Conservation (phyloP, 108 stramenopile species). For the Cyclostephanos tholiformis region DNA sequence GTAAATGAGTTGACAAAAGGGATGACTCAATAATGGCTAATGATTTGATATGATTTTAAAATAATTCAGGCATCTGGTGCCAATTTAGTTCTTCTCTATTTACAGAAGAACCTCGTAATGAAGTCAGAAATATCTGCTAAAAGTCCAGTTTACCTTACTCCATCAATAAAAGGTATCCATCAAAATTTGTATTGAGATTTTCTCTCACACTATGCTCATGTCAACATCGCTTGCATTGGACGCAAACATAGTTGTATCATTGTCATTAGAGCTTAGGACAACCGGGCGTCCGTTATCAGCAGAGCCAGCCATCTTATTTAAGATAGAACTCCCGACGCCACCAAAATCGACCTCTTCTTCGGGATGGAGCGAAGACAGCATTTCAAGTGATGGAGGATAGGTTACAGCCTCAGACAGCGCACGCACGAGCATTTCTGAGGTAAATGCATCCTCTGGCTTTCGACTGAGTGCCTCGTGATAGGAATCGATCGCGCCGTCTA, state of each 20-base stretch:
- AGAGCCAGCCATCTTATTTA: neutral
- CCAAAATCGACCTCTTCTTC: neutral
- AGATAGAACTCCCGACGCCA: conserved; percentile 10
- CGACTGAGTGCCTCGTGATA: conserved; percentile 87
- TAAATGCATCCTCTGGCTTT: conserved; percentile 92
- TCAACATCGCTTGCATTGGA: neutral
- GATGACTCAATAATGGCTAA: too few relatives aligned
- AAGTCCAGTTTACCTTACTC: too few relatives aligned
- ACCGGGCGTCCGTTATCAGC: neutral
- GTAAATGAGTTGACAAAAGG: too few relatives aligned
- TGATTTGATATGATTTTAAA: too few relatives aligned
- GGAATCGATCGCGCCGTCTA: conserved; percentile 79
- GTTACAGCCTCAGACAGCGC: conserved; percentile 81
- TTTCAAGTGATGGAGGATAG: conserved; percentile 39
- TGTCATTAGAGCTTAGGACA: neutral
- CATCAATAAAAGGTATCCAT: too few relatives aligned
- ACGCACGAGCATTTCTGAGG: conserved; percentile 89
- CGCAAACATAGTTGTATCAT: neutral
- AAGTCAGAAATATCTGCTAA: too few relatives aligned
- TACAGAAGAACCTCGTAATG: neutral
- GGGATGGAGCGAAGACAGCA: conserved; percentile 8
- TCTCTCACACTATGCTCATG: neutral
- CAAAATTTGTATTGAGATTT: neutral
- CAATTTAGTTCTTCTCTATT: neutral
- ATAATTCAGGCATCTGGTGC: neutral